These are phyloP conservation scores for Fereydounia khargensis DNA, from an alignment of 1,284 basidiomycete species.

Conservation along the genomic window DNA sequence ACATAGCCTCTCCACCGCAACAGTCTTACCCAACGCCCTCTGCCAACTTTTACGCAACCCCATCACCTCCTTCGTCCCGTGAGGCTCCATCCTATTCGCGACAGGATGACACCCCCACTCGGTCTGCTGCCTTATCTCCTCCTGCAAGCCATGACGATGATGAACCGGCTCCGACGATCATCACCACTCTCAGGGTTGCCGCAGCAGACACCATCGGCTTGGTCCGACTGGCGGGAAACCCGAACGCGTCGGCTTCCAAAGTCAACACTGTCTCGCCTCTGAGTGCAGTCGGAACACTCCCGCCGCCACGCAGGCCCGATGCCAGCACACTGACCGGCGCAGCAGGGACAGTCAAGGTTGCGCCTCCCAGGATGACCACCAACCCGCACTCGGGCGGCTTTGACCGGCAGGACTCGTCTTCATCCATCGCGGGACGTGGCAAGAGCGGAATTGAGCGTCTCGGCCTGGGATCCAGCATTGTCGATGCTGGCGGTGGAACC, in stretches of 20 bases:
- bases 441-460: constrained; percentile 32
- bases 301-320: constrained; percentile 18
- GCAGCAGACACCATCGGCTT: constrained; percentile 30
- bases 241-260: constrained; percentile 4
- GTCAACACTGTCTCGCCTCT: constrained; percentile 27
- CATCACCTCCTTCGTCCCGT: constrained; percentile 15
- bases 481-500: constrained; percentile 35
- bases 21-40: constrained; percentile 8
- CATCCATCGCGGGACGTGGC: constrained; percentile 1
- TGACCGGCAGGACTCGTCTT: not conserved
- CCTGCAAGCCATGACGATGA: no score
- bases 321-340: constrained; percentile 30
- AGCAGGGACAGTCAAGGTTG: constrained; percentile 20
- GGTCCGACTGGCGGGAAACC: constrained; percentile 15
- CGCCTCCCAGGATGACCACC: constrained; percentile 15
- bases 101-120: no score
- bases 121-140: no score
- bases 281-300: constrained; percentile 12
- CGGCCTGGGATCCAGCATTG: constrained; percentile 28
- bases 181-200: constrained; percentile 28
- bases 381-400: constrained; percentile 3
- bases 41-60: constrained; percentile 24
- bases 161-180: constrained; percentile 22
- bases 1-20: no score
- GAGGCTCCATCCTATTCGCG: no score